Percentiles rank a stretch among this genome's conserved stretches.
phyloP scores from a whole-genome alignment of 169 alveolate genomes.

The Babesia caballi region DNA sequence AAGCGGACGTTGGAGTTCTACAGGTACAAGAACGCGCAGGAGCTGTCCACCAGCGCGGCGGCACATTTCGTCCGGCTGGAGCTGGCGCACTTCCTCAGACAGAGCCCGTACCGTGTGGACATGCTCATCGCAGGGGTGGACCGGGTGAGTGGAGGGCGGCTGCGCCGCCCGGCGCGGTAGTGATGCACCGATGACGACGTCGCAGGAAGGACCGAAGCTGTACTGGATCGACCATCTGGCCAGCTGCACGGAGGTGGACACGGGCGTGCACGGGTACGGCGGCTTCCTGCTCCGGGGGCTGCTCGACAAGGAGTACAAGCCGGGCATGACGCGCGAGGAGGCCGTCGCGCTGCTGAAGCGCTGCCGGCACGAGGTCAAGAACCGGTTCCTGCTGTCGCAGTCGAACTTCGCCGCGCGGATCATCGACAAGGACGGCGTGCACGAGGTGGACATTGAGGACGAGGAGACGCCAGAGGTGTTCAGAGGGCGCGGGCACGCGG shows the following conservation, averaged over 20 bases:
- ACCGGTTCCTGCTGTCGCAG: conserved; percentile 84
- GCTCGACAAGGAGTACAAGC: conserved; percentile 84
- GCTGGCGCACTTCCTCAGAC: conserved; percentile 82
- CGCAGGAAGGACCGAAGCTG: conserved; percentile 84
- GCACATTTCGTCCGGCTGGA: conserved; percentile 84
- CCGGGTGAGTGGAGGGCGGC: conserved; percentile 47
- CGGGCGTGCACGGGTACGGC: conserved; percentile 91
- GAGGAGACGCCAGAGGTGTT: conserved; percentile 56
- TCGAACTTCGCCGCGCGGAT: conserved; percentile 64
- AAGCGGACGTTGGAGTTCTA: conserved; percentile 77
- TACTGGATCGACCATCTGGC: conserved; percentile 91
- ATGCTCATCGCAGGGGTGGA: conserved; percentile 83
- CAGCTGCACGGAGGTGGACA: conserved; percentile 76
- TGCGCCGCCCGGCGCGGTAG: background rate
- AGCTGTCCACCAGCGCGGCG: conserved; percentile 77
- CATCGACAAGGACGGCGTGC: conserved; percentile 60
- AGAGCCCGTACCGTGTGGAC: conserved; percentile 84
- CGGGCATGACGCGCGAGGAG: conserved; percentile 80
- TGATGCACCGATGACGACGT: background rate
- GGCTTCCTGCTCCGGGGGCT: conserved; percentile 85
- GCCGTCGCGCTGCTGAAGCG: conserved; percentile 79
- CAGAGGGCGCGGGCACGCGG: background rate
- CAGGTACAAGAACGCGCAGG: conserved; percentile 75
- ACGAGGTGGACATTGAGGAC: conserved; percentile 39
- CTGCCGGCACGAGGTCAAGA: conserved; percentile 85